Evolutionary conservation across 2,329 filamentous ascomycete genomes (phyloP).

Genomic region (Sporothrix globosa): DNA sequence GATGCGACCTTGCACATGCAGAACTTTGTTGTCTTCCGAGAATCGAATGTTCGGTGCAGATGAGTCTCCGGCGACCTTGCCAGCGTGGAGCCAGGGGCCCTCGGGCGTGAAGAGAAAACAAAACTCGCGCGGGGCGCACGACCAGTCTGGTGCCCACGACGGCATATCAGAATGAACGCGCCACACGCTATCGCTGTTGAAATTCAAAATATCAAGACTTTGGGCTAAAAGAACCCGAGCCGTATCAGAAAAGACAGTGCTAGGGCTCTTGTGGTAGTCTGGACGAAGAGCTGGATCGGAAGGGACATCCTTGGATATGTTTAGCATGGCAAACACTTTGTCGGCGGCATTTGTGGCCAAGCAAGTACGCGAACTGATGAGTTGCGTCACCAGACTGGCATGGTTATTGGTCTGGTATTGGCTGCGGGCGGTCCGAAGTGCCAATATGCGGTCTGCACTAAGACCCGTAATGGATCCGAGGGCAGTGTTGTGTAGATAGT

Average conservation of each 20-base stretch:
- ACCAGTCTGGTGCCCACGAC: conserved; percentile 18
- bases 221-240: neutral
- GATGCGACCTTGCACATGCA: neutral
- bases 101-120: neutral
- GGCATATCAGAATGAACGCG: neutral
- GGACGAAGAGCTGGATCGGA: neutral
- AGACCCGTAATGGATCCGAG: neutral
- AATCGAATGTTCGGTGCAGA: neutral
- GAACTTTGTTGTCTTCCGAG: neutral
- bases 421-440: neutral
- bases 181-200: conserved; percentile 15
- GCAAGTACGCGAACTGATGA: neutral
- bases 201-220: conserved; percentile 2
- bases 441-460: conserved; percentile 10
- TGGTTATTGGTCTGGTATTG: conserved; percentile 13
- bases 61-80: neutral
- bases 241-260: neutral
- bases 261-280: conserved; percentile 1
- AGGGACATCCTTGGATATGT: conserved; percentile 16
- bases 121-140: conserved; percentile 1
- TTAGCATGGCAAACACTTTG: conserved; percentile 19
- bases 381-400: conserved; percentile 3
- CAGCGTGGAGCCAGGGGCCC: conserved; percentile 7
- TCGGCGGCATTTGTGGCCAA: neutral
- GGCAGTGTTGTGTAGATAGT: neutral